Evolutionary conservation across 805 yeast genomes (phyloP), one percentile per base, ranked within the genome.

Genomic region (Lipomyces japonicus): DNA sequence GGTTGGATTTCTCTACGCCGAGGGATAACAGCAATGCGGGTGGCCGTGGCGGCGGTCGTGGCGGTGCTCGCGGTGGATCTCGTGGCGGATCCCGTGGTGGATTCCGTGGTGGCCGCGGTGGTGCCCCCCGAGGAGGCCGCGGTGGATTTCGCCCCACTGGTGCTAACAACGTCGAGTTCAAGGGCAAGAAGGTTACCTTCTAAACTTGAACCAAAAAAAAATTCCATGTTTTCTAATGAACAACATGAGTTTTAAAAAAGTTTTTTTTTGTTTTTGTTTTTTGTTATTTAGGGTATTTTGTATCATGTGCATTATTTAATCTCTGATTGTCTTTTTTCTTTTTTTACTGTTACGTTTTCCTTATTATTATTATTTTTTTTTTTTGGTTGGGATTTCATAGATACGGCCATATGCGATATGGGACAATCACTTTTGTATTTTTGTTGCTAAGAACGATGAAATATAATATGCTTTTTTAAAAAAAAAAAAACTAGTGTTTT

Each of bases 1-100:
- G 98, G 78, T 78, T 93, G 61, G 98, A 93, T 74, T 93, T 70
- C 79, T 86, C 96, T 46, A 80, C 95, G 49, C 97, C 98, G 71
- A 85, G 84, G 70, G 89, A 84, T 59, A 69, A 68, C 54, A 64
- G 56, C 32, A 68, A 68, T 57, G 69, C 71, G 43, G 63, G 73
- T 37, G 65, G 73, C 60, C 71, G 72, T 45, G 73, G 71, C 30
- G 64, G 69, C 39, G 47, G 58, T 14, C 42, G 75, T 57, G 68
- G 73, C 47, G 64, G 64, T 52, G 68, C 71, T 48, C 69, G 73
- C 52, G 63, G 62, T 39, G 47, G 55, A 48, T 41, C 55, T 28
- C 57, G 61, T 19, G 44, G 59, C 39, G 47, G 52, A 37, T 54
- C 58, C 35, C 52, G 54, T 22, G 58, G 66, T n/a, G 62, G 63